A percentile compares a stretch with the other conserved stretches of the same genome.
Conservation (phyloP, 768 basidiomycete species). For the Mrakia gelida region DNA sequence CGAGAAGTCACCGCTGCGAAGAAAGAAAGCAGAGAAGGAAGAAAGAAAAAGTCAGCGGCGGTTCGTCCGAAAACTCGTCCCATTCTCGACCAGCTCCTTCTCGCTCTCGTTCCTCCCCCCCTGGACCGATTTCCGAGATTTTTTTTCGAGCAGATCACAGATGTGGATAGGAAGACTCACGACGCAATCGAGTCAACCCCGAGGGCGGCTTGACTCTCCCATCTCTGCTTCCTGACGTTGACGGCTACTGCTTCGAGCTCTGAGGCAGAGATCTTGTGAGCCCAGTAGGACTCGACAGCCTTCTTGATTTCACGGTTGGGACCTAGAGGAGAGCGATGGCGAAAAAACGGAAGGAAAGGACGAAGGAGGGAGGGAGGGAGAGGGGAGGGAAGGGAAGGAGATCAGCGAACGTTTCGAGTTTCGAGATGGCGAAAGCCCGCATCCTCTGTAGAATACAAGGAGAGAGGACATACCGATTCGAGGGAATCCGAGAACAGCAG, state of each 20-base stretch:
- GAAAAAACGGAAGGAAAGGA: too few species aligned
- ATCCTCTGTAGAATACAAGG: background rate
- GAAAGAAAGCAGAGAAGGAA: constrained; percentile 7
- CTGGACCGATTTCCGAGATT: background rate
- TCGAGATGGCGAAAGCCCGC: background rate
- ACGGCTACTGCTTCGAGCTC: constrained; percentile 86
- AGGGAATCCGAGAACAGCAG: constrained; percentile 87
- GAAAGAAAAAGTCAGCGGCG: background rate
- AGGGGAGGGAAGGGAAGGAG: constrained; percentile 11
- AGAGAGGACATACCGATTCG: constrained; percentile 64
- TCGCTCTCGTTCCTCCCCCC: too few species aligned
- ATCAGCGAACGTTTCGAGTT: background rate
- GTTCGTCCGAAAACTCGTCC: background rate
- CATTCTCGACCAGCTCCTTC: background rate
- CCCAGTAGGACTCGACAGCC: constrained; percentile 98
- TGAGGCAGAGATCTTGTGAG: constrained; percentile 77
- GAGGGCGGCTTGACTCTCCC: constrained; percentile 60
- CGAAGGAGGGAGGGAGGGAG: constrained; percentile 11
- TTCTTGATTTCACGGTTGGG: constrained; percentile 93
- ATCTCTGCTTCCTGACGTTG: too few species aligned
- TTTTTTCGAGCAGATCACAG: constrained; percentile 3
- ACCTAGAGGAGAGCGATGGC: constrained; percentile 50
- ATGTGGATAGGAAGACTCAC: constrained; percentile 49
- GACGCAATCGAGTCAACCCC: constrained; percentile 89
- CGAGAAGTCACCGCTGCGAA: constrained; percentile 86